Conservation (phyloP, 768 basidiomycete genomes). For the Udeniomyces megalosporus region DNA sequence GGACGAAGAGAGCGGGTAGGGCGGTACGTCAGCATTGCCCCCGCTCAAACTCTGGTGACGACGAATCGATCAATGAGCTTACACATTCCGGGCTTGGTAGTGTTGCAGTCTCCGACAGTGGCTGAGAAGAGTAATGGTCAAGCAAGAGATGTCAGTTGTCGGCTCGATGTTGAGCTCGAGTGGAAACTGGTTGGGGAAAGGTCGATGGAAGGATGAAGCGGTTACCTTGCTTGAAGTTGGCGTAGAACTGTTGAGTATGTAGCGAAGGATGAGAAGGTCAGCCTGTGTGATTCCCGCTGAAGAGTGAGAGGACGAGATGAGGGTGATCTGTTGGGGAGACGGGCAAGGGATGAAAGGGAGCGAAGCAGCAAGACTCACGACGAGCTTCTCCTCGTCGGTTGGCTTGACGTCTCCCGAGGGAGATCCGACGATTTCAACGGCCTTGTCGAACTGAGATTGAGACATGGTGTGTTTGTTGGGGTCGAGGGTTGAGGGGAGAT, state of each 20-base stretch:
- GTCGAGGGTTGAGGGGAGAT: not conserved
- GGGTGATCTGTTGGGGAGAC: too few species aligned
- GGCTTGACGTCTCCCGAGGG: constrained; percentile 70
- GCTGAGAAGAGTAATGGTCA: constrained; percentile 35
- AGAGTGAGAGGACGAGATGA: too few species aligned
- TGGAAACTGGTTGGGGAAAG: not conserved
- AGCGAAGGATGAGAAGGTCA: too few species aligned
- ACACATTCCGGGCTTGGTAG: constrained; percentile 25
- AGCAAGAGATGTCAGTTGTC: not conserved
- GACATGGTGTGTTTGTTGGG: not conserved
- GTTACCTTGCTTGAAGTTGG: constrained; percentile 79
- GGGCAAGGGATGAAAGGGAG: not conserved
- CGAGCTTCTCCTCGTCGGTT: constrained; percentile 53
- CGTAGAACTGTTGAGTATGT: constrained; percentile 98
- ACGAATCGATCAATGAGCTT: not conserved
- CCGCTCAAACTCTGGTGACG: not conserved
- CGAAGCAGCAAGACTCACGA: constrained; percentile 37
- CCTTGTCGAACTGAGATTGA: constrained; percentile 38
- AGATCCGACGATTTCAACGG: constrained; percentile 44
- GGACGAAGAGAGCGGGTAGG: not conserved
- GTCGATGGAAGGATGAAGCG: constrained; percentile 1
- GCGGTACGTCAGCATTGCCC: not conserved
- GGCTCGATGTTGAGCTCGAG: not conserved
- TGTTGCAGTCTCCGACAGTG: constrained; percentile 56
- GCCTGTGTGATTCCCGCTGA: not conserved